phyloP scores from a whole-genome alignment of 2,329 filamentous ascomycete species.

The Rasamsonia emersonii region DNA sequence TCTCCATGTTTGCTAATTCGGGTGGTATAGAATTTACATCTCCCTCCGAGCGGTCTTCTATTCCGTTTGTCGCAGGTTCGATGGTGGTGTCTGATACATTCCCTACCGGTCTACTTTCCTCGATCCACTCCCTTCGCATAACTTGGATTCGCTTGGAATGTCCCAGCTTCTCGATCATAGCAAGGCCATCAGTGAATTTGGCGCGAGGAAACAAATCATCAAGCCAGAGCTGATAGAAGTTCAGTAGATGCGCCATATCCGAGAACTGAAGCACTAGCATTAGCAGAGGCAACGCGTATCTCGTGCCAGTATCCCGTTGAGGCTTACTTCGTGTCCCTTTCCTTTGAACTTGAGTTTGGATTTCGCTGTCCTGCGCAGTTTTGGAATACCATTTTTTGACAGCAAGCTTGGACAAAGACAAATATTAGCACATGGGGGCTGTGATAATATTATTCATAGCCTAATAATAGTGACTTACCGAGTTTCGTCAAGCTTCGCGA shows the following conservation, averaged over 20 bases:
- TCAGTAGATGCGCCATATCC: constrained; percentile 71
- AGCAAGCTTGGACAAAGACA: constrained; percentile 53
- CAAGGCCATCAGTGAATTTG: constrained; percentile 79
- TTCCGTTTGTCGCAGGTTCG: no score
- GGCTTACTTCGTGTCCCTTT: constrained; percentile 76
- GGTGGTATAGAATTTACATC: no score
- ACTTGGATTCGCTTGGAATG: constrained; percentile 71
- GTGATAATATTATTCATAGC: no score
- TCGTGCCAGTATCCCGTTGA: background rate
- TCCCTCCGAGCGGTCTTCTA: no score
- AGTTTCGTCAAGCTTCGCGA: constrained; percentile 78
- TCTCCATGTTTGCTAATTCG: no score
- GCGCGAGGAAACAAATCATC: constrained; percentile 93
- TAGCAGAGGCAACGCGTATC: no score
- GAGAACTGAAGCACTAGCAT: constrained; percentile 53
- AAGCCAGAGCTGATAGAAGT: constrained; percentile 92
- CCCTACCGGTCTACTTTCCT: constrained; percentile 52
- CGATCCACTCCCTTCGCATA: constrained; percentile 73
- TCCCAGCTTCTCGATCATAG: constrained; percentile 87
- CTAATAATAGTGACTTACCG: constrained; percentile 41
- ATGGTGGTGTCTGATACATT: no score
- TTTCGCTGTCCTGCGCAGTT: constrained; percentile 62
- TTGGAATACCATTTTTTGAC: constrained; percentile 74
- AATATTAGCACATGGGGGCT: constrained; percentile 5
- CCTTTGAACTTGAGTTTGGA: constrained; percentile 72